Percentiles rank a stretch among this genome's conserved stretches.
Evolutionary conservation across 352 stramenopile genomes (phyloP).

Genomic region (Blastocystis sp.): DNA sequence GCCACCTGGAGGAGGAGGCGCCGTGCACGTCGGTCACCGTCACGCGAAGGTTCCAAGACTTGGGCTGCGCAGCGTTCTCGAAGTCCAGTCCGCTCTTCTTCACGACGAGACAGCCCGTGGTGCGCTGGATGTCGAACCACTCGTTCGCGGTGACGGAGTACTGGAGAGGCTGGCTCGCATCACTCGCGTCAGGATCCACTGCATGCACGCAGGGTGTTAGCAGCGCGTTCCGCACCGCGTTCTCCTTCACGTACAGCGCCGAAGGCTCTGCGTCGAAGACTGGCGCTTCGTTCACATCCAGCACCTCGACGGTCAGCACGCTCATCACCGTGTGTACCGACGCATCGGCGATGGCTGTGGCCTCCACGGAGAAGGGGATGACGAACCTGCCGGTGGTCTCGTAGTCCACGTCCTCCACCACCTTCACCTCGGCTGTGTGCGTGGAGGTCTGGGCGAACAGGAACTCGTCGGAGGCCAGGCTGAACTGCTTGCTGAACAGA

Average conservation of each 20-base stretch:
- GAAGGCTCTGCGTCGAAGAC: neutral
- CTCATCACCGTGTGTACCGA: neutral
- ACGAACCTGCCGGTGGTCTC: neutral
- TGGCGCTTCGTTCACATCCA: slow-evolving; percentile 47
- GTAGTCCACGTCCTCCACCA: slow-evolving; percentile 16
- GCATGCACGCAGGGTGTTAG: slow-evolving; percentile 4
- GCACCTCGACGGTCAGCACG: slow-evolving; percentile 1
- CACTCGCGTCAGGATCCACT: slow-evolving; percentile 19
- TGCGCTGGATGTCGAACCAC: slow-evolving; percentile 16
- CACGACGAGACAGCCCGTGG: slow-evolving; percentile 22
- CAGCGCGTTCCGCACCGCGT: neutral
- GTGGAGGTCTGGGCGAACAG: neutral
- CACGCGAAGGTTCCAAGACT: slow-evolving; percentile 3
- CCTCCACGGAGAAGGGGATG: slow-evolving; percentile 7
- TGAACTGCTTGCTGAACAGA: slow-evolving; percentile 4
- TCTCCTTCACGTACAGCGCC: slow-evolving; percentile 1
- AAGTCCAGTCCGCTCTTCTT: slow-evolving; percentile 19
- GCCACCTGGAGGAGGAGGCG: neutral
- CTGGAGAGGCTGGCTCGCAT: neutral
- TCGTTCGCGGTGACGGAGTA: slow-evolving; percentile 1
- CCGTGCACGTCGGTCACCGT: neutral
- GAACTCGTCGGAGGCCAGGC: slow-evolving; percentile 1
- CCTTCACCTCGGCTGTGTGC: neutral
- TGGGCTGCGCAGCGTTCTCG: slow-evolving; percentile 15
- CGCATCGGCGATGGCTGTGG: neutral